phyloP scores from a whole-genome alignment of 176 grass and related monocot genomes.

The Oryza brachyantha region DNA sequence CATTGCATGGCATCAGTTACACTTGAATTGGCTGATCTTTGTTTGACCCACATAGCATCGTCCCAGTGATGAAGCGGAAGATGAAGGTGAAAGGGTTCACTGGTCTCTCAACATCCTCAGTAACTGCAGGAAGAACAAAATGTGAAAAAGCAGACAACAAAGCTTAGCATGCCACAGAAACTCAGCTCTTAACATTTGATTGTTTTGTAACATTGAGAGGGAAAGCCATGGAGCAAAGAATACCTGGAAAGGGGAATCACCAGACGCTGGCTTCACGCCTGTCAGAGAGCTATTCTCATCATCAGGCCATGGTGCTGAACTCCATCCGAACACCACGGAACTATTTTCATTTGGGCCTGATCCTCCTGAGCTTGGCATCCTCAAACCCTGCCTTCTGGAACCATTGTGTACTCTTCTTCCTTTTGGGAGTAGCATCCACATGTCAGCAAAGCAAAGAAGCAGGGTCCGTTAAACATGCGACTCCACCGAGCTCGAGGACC shows the following conservation, averaged over 20 bases:
- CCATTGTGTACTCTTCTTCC: constrained; percentile 71
- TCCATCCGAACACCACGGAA: constrained; percentile 59
- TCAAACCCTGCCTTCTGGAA: constrained; percentile 70
- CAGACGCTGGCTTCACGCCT: constrained; percentile 47
- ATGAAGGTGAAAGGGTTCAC: constrained; percentile 62
- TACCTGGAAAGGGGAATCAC: constrained; percentile 65
- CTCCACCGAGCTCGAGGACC: constrained; percentile 56
- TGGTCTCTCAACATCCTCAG: constrained; percentile 51
- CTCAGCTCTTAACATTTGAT: background rate
- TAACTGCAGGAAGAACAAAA: constrained; percentile 46
- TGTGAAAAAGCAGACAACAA: background rate
- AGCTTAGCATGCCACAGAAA: background rate
- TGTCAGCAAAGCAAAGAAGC: constrained; percentile 61
- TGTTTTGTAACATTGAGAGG: background rate
- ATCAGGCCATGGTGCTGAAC: constrained; percentile 64
- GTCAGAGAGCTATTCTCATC: constrained; percentile 76
- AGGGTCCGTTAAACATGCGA: constrained; percentile 55
- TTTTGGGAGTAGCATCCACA: constrained; percentile 84
- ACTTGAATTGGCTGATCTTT: constrained; percentile 33
- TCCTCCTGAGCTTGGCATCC: constrained; percentile 60
- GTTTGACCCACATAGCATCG: constrained; percentile 78
- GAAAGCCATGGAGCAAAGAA: background rate
- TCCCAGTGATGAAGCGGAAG: constrained; percentile 44
- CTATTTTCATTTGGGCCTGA: constrained; percentile 68
- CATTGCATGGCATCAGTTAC: background rate